Evolutionary conservation across 164 flowering plant species (phyloP).

Genomic region (Tetracentron sinense): DNA sequence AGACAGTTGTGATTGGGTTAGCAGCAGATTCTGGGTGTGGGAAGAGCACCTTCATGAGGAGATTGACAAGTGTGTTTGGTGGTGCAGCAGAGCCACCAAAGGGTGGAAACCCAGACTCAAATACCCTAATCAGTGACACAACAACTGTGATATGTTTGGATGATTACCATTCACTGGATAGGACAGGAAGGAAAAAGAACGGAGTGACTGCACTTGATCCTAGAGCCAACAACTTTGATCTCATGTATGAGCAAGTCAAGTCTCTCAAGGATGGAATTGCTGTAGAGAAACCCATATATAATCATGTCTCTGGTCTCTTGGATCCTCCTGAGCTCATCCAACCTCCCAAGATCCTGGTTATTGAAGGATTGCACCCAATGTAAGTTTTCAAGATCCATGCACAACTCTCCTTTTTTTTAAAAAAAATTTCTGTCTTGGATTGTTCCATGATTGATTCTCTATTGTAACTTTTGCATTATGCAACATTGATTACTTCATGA

Average conservation of each 20-base stretch:
- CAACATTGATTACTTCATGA: too few species aligned
- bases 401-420: too few species aligned
- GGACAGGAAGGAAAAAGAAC: conserved; percentile 84
- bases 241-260: conserved; percentile 97
- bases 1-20: conserved; percentile 85
- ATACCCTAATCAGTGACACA: conserved; percentile 88
- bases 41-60: conserved; percentile 96
- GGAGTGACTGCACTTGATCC: conserved; percentile 98
- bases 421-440: too few species aligned
- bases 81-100: conserved; percentile 96
- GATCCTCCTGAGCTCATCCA: conserved; percentile 91
- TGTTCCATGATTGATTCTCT: too few species aligned
- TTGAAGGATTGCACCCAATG: conserved; percentile 97
- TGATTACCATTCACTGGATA: conserved; percentile 90
- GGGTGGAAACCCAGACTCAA: conserved; percentile 96
- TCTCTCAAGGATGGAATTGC: conserved; percentile 71
- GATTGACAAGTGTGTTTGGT: conserved; percentile 92
- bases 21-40: conserved; percentile 99
- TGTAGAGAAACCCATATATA: conserved; percentile 89
- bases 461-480: too few species aligned
- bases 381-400: conserved; percentile 33
- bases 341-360: conserved; percentile 93
- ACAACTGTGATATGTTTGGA: conserved; percentile 97
- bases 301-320: conserved; percentile 83
- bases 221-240: conserved; percentile 87